Percentiles rank a stretch among this genome's conserved stretches.
Evolutionary conservation across 1,139 yeast genomes (phyloP).

Genomic region (Geotrichum histeridarum): DNA sequence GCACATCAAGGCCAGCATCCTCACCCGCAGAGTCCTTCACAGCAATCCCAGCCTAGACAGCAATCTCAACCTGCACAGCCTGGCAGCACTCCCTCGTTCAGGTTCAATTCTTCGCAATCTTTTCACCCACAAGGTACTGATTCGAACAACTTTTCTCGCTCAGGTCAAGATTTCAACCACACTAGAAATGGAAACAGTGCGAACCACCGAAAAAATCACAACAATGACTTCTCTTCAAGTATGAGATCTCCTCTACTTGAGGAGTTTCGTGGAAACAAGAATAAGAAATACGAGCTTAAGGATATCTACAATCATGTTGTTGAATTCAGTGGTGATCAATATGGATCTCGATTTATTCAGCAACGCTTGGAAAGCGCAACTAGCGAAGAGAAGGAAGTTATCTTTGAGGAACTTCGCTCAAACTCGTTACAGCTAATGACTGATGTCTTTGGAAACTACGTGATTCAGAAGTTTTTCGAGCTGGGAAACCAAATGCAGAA

Average conservation of each 20-base stretch:
- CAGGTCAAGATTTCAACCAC: neutral
- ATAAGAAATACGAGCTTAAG: slow-evolving; percentile 54
- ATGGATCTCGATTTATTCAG: slow-evolving; percentile 94
- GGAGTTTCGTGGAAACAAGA: slow-evolving; percentile 71
- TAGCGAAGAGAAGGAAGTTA: slow-evolving; percentile 66
- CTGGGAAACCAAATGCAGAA: slow-evolving; percentile 69
- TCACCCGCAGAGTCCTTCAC: neutral
- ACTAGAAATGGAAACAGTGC: neutral
- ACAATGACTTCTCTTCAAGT: slow-evolving; percentile 31
- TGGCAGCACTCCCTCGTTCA: neutral
- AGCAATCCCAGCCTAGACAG: neutral
- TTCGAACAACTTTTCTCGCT: neutral
- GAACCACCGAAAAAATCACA: neutral
- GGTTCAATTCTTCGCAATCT: slow-evolving; percentile 2
- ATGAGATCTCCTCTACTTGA: slow-evolving; percentile 73
- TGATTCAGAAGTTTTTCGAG: slow-evolving; percentile 90
- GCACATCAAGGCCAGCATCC: neutral
- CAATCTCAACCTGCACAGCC: neutral
- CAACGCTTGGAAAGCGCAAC: slow-evolving; percentile 68
- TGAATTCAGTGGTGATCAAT: slow-evolving; percentile 93
- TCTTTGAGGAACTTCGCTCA: slow-evolving; percentile 78
- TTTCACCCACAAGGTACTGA: slow-evolving; percentile 2
- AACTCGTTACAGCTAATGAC: slow-evolving; percentile 79
- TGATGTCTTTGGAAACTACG: slow-evolving; percentile 97
- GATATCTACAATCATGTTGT: slow-evolving; percentile 84